A percentile compares a stretch with the other conserved stretches of the same genome.
phyloP scores from a whole-genome alignment of 176 grass and related monocot genomes.

The Coix lacrymajobi region DNA sequence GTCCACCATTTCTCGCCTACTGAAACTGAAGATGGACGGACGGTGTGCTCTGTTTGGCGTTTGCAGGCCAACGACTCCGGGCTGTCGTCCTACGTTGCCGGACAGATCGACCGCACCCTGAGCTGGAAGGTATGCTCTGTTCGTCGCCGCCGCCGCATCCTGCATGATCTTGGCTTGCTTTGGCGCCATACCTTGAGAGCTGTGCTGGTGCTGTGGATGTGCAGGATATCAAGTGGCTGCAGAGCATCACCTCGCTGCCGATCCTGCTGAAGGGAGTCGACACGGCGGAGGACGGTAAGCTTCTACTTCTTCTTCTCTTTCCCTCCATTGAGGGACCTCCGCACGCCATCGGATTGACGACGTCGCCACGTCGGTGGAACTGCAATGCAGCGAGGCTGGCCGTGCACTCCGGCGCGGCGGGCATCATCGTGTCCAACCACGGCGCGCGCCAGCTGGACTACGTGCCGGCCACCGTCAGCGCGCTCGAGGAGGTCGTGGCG shows the following conservation, averaged over 20 bases:
- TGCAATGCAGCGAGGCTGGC: conserved; percentile 51
- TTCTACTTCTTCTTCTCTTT: neutral
- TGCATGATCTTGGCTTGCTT: neutral
- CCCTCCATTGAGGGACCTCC: too few species aligned
- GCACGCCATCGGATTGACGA: too few species aligned
- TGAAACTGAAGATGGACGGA: neutral
- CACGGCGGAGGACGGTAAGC: conserved; percentile 78
- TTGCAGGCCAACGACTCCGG: conserved; percentile 77
- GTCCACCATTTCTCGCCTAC: neutral
- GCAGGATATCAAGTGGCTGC: conserved; percentile 83
- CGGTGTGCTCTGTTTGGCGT: neutral
- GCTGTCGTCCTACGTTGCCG: conserved; percentile 86
- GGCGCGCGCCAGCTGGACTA: conserved; percentile 92
- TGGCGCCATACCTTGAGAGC: neutral
- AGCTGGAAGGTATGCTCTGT: conserved; percentile 62
- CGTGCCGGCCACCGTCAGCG: conserved; percentile 77
- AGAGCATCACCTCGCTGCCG: conserved; percentile 90
- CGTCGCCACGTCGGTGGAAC: neutral
- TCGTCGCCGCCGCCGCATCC: neutral
- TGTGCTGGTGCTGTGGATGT: neutral
- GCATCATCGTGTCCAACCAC: conserved; percentile 95
- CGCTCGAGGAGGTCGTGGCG: conserved; percentile 80
- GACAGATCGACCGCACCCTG: conserved; percentile 85
- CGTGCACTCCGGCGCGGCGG: conserved; percentile 63
- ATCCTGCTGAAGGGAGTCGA: conserved; percentile 94